Base-by-base conservation (phyloP, 306 rosid species). In the Benincasa hispida region DNA sequence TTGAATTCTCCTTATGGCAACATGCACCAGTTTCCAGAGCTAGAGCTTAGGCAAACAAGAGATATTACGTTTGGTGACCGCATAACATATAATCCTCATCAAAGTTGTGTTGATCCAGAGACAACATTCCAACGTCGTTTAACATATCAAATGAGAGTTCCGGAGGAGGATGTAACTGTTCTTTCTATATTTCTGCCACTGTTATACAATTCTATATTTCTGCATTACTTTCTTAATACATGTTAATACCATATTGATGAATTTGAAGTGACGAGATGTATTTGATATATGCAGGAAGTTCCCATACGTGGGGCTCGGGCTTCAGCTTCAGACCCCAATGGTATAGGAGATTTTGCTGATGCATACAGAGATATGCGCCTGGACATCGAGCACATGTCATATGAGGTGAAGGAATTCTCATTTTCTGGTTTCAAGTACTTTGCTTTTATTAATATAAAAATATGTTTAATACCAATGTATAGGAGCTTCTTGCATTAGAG, bases 401-500 rank as follows among this genome's bases (percentile, higher is more conserved):
- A 93, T 79, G 98, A 93, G 96, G 98, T 86, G 86, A 83, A 51
- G 10, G 18, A 48, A 73, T 9, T 48, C 42, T 73, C 41, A 17
- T 17, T 27, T 34, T 50, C 45, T 14, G 32, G 15, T 3, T 18
- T 73, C 2, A 21, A 8, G n/a, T 50, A 48, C 39, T 10, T 53
- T 1, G 2, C 18, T 25, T 53, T 51, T 73, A 51, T 27, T 7
- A 27, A 27, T 30, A 10, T 53, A 73, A 48, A 2, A 25, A 30
- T 12, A 6, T 19, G 60, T 18, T 51, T 47, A 27, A 73, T 27
- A 30, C 24, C 77, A 34, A 27, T 34, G 19, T 86, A 25, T 84
- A 94, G 98, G 98, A 94, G 76, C 97, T 94, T 84, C 97, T 94
- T 78, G 97, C 93, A 61, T 76, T 94, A 82, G 98, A 94, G 67